Conservation (phyloP, 2,329 filamentous ascomycete genomes). For the Ascochyta lentis region DNA sequence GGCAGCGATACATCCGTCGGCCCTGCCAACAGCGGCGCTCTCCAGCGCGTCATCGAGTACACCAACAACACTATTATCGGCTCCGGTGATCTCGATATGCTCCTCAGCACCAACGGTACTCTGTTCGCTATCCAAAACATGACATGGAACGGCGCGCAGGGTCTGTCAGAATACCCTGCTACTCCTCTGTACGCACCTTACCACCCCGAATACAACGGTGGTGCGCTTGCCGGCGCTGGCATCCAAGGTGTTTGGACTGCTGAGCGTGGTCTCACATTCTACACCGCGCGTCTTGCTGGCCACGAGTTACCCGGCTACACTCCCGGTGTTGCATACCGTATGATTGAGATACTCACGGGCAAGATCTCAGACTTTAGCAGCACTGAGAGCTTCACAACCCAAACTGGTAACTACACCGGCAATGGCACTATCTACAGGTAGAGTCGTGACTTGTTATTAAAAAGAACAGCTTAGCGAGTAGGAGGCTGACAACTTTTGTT, state of each 20-base stretch:
- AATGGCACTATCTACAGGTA: conserved; percentile 35
- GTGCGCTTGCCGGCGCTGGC: conserved; percentile 50
- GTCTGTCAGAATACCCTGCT: conserved; percentile 53
- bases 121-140: conserved; percentile 61
- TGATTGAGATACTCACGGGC: conserved; percentile 53
- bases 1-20: conserved; percentile 46
- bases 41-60: conserved; percentile 58
- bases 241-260: conserved; percentile 50
- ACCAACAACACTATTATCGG: conserved; percentile 61
- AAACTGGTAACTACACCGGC: conserved; percentile 43
- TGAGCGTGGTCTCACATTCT: conserved; percentile 57
- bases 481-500: too few relatives aligned
- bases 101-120: conserved; percentile 60
- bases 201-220: conserved; percentile 52
- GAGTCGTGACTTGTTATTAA: background rate
- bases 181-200: conserved; percentile 54
- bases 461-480: too few relatives aligned
- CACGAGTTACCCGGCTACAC: conserved; percentile 55
- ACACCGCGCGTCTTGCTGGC: conserved; percentile 51
- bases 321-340: conserved; percentile 51
- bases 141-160: conserved; percentile 60
- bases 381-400: conserved; percentile 44
- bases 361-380: conserved; percentile 47
- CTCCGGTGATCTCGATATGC: conserved; percentile 57
- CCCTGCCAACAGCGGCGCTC: conserved; percentile 51